Conservation (phyloP, 139 green algal genomes). For the Coccomyxa sp. region DNA sequence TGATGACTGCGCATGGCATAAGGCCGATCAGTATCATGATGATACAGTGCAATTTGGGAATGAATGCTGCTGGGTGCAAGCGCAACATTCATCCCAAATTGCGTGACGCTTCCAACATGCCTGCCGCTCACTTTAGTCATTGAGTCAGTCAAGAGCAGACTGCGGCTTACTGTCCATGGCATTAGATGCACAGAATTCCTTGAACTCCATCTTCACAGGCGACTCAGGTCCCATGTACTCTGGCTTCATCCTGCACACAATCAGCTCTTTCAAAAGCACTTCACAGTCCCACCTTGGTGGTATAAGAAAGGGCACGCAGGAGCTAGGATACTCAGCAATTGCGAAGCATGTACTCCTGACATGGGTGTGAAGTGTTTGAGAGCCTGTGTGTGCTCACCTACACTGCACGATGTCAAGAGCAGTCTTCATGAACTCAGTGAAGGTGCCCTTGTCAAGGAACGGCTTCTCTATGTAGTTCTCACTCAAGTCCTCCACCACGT, state of each 20-base stretch:
- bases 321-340: background rate
- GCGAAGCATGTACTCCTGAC: background rate
- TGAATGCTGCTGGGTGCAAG: background rate
- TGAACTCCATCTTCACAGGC: background rate
- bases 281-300: background rate
- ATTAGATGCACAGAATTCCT: background rate
- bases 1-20: background rate
- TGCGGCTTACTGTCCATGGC: background rate
- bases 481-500: conserved; percentile 5
- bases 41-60: too few species aligned
- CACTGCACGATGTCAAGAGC: conserved; percentile 6
- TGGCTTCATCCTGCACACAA: background rate
- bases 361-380: background rate
- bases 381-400: background rate
- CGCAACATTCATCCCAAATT: too few species aligned
- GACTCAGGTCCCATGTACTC: background rate
- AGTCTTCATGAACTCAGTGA: background rate
- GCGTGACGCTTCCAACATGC: too few species aligned
- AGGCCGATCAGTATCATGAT: background rate
- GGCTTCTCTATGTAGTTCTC: conserved; percentile 11
- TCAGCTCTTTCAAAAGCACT: background rate
- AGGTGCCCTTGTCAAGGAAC: background rate
- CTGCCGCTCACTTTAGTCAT: too few species aligned
- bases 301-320: background rate
- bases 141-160: too few species aligned